Base-by-base conservation (phyloP, 163 green algal genomes). In the Chlamydomonas reinhardtii region DNA sequence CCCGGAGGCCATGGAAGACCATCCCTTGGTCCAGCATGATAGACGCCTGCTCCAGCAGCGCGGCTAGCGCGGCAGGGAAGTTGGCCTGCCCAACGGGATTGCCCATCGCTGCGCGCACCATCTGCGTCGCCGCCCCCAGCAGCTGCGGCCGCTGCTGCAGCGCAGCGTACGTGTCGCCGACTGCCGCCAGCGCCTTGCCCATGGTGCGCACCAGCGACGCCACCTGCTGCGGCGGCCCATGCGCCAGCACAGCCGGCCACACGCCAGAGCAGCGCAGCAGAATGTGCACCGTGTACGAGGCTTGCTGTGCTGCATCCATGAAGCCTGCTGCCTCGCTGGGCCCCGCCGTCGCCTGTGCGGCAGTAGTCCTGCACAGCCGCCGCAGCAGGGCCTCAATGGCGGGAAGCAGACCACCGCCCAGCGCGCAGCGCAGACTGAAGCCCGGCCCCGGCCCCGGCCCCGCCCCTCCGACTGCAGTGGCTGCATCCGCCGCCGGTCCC, bases 191-290 rank as follows among this genome's bases (percentile, higher is more conserved):
- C 32, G 68, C 59, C 59, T 82, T 82, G 59, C 74, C 20, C 29
- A 82, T 35, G 22, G 74, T 82, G 6, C 11, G 32, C 52, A 82
- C 68, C 34, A 82, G 20, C 35, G 74, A 73, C 59, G 74, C 74
- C n/a, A 82, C 35, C 59, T 82, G 31, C 74, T 37, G 43, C 34
- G 31, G 32, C 59, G 31, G 37, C 32, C 74, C 74, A 54, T 82
- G 74, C 22, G 74, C 74, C 74, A 82, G 31, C 2, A 82, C 19
- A 20, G 74, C 74, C 20, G 74, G 74, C 74, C 74, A 82, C 34
- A 72, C 74, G 74, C 59, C 74, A 6, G 74, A 72, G 34, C 27
- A 5, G 34, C 74, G 56, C 34, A 82, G 59, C 48, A 82, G 29
- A 1, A 16, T 43, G 56, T 59, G 4, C 1, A 29, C 56, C 9